Evolutionary conservation across 768 basidiomycete genomes (phyloP), one percentile per base, ranked within the genome.

Genomic region (Tricholoma saponaceum): DNA sequence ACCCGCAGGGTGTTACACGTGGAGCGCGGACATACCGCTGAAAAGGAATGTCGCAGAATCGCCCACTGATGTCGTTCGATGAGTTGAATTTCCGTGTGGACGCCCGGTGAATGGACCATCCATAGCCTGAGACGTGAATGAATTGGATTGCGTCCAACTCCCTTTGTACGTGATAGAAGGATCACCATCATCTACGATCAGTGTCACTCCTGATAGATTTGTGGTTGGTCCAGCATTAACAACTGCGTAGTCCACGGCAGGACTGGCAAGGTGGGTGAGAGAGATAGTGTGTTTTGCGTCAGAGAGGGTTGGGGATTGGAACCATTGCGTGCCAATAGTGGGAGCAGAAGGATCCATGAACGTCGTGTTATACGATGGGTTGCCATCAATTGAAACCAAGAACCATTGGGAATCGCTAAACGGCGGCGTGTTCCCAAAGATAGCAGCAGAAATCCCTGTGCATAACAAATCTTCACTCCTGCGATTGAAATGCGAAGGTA

Each of bases 1-100:
- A 20, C 22, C 62, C 3, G 4, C 4, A 8, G n/a, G 12, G 22
- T 35, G 8, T 13, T 23, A 4, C 13, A 23, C 39, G 2, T n/a
- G 33, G 69, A 66, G 16, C 25, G 18, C 10, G 23, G 9, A 28
- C 66, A 10, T 58, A 71, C 72, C 72, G 52, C 53, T 66, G 59
- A 73, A 73, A 7, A n/a, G 52, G 39, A 70, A 70, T n/a, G 66
- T 66, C 14, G 69, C 65, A 10, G 50, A 55, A n/a, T 60, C 62
- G 1, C 70, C 72, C 12, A 50, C 43, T 14, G 35, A 53, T 1
- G 53, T 60, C 0, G 66, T 60, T 22, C 64, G 63, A 35, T 67
- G 69, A 2, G 69, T 70, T 3, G 66, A 62, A 58, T 70, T 70
- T 20, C 67, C 63, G 50, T 64, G 64, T 1, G 69, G 63, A 55